Evolutionary conservation across 1,139 yeast genomes (phyloP), one percentile per base, ranked within the genome.

Genomic region (Taphrina betulina): DNA sequence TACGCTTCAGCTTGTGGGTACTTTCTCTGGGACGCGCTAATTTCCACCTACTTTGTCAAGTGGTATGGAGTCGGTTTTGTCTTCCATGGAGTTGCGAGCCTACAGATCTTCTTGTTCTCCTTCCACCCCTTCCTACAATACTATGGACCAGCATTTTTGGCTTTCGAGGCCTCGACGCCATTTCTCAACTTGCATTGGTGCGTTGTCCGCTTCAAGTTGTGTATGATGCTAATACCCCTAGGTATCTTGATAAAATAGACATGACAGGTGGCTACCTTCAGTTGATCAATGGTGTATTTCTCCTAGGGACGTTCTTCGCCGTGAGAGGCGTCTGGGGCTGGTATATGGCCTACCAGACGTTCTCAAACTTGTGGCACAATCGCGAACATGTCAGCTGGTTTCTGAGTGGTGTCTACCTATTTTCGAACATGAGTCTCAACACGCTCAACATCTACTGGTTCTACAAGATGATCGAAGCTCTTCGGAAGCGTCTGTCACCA

Each of bases 111-210:
- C 68, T 70, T 72, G 24, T 78, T 81, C 63, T 79, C 83, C 19
- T 68, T 80, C 45, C 29, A 31, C 57, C 94, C 95, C 17, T 88
- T 87, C 78, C 78, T 87, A 61, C 76, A 82, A 67, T 87, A 87
- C 65, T 90, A 88, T 76, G 81, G 88, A 16, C 94, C 95, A 0
- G 80, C 83, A 7, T 92, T 92, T 70, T 75, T 92, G 64, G 66
- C 88, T 60, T 92, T 92, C 72, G 98, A 92, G 71, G 76, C 85
- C 58, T 86, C 95, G 19, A 92, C 96, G 5, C 97, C 98, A 10
- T 90, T 90, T 68, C 82, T 92, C 58, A 90, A 92, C 71, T 70
- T 89, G 62, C 85, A 95, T 71, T 50, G 54, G 54, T 43, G 17
- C 2, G 48, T 26, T 12, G 7, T 26, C 12, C 90, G 96, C 96